phyloP scores from a whole-genome alignment of 2,329 filamentous ascomycete species.

The Fusarium sp. region DNA sequence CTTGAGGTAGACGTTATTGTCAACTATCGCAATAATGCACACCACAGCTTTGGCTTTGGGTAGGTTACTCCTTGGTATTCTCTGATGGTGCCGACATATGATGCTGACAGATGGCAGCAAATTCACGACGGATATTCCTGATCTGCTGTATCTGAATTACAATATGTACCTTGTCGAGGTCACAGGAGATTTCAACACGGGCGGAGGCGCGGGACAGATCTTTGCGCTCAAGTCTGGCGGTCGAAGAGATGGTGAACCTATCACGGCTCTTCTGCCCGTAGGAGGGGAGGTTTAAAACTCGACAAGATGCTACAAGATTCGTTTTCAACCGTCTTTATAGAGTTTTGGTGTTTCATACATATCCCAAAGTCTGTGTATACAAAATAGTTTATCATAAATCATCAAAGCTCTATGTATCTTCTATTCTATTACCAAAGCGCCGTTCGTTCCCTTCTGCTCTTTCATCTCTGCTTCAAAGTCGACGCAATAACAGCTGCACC shows the following conservation, averaged over 20 bases:
- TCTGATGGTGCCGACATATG: rapidly evolving
- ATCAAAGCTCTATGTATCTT: not conserved
- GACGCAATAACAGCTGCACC: slow-evolving; percentile 17
- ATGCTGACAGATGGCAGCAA: not conserved
- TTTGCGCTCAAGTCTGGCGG: slow-evolving; percentile 6
- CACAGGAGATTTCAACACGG: slow-evolving; percentile 1
- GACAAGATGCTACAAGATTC: not conserved
- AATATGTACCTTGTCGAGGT: slow-evolving; percentile 13
- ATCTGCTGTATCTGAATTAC: slow-evolving; percentile 8
- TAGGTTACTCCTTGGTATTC: not conserved
- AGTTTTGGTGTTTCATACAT: rapidly evolving
- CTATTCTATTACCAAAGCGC: not conserved
- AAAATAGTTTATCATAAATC: not conserved
- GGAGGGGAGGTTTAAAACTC: not conserved
- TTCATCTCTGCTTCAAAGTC: not conserved
- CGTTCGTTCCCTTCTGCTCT: rapidly evolving
- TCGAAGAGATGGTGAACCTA: slow-evolving; percentile 1
- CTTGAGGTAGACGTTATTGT: slow-evolving; percentile 12
- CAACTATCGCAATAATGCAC: slow-evolving; percentile 22
- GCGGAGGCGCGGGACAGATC: not conserved
- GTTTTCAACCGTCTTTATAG: rapidly evolving
- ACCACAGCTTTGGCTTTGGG: slow-evolving; percentile 19
- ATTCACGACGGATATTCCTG: not conserved
- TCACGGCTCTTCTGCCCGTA: not conserved
- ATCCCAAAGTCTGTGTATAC: not conserved